Evolutionary conservation across 371 early-diverging fungal genomes (phyloP), one percentile per base, ranked within the genome.

Genomic region (Mortierella sp.): DNA sequence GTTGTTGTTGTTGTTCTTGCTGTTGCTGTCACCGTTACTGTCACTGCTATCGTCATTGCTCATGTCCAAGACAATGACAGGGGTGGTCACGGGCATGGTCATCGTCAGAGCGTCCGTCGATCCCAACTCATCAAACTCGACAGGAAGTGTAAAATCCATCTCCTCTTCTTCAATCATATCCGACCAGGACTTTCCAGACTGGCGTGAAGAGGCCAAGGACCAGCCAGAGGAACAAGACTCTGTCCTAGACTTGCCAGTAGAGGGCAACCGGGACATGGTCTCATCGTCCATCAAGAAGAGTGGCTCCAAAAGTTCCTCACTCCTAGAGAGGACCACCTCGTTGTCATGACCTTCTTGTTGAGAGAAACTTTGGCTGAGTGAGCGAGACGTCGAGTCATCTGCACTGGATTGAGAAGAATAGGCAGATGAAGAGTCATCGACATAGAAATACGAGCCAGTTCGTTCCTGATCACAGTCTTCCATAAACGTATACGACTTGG

Each of bases 141-240:
- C 73, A n/a, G 79, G 79, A 57, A 70, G 47, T 1, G 79, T 72
- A 63, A 79, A 79, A 45, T 79, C 79, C 79, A 79, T 79, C 67
- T 79, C 79, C 12, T 72, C 79, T 53, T 79, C 79, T 25, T 79
- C 79, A 19, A 66, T 60, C 79, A 79, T 79, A 57, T 79, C 79
- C 18, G 79, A 79, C 79, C 79, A 79, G 4, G 79, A 79, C 63
- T 73, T 72, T 53, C 62, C 59, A 21, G 79, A 72, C 29, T 69
- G 62, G 43, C 30, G 67, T 0, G 69, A 74, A 3, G 70, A 72
- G 18, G 67, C 56, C 25, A 62, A 21, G 14, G 79, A 79, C 73
- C 73, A 79, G 23, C 59, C 68, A 45, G 76, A 76, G 21, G 68
- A 60, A 47, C 67, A 66, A n/a, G 76, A 76, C 1, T 61, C 66